Base-by-base conservation (phyloP, 2,329 filamentous ascomycete species). In the Nannizziopsis barbatae region DNA sequence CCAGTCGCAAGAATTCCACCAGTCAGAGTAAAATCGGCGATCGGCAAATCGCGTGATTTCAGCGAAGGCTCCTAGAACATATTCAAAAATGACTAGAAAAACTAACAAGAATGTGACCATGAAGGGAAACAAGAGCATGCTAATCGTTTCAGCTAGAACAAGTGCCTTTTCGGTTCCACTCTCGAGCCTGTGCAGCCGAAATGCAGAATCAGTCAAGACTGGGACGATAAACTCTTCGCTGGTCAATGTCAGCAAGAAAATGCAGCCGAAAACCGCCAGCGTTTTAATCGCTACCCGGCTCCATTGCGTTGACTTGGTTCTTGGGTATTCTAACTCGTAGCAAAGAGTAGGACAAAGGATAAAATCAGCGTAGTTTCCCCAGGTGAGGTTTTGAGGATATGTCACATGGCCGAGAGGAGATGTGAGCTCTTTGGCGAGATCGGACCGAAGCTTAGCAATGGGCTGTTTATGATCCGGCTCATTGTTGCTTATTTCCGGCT, bases 41-140 rank as follows among this genome's bases (percentile, higher is more conserved):
- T 96, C 92, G 45, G 84, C 90, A 65, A 96, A 96, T 58, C 82
- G 77, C 14, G 89, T 95, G 56, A 96, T 85, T 65, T 98, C 92
- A 11, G 89, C 92, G 60, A 93, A 95, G 42, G 89, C 89, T 50
- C 90, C 92, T 31, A 96, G 79, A 9, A 95, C 77, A 66, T 96
- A 98, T 66, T 98, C 92, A 65, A 96, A 98, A 59, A 96, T 96
- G 65, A 95, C 88, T 50, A 98, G 80, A 71, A 98, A 98, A 48
- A 96, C 89, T 42, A 96, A 80, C 3, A 96, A 73, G 64, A 96
- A 93, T 3, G 83, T 94, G 52, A 96, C 76, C 86, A 95, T 95
- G 66, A 96, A 98, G 2, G 92, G 92, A 67, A 95, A 96, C 17
- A 98, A 76, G 14, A 98, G 79, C 73, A 86, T 81, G 50, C 84